Percentiles rank a stretch among this genome's conserved stretches.
phyloP scores from a whole-genome alignment of 495 filamentous ascomycete genomes.

The Neohortaea acidophila region DNA sequence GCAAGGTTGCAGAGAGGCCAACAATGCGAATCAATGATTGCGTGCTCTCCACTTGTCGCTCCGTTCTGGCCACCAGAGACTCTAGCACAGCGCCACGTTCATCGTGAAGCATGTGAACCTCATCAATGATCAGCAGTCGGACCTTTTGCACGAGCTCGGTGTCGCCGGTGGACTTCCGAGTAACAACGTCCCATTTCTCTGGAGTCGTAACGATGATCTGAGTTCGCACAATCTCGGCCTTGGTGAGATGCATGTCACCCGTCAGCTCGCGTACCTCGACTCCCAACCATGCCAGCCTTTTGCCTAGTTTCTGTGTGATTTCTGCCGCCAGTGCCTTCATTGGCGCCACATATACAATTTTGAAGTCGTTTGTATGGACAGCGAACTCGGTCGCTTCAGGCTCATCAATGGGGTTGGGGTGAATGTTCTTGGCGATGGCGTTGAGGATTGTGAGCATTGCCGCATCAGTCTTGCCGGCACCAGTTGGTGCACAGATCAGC shows the following conservation, averaged over 20 bases:
- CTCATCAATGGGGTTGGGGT: constrained; percentile 62
- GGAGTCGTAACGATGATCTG: constrained; percentile 98
- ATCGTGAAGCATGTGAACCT: constrained; percentile 99
- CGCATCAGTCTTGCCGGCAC: constrained; percentile 96
- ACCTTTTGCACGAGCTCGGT: constrained; percentile 97
- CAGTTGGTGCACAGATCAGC: constrained; percentile 95
- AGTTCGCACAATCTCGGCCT: constrained; percentile 84
- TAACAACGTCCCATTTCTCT: constrained; percentile 99
- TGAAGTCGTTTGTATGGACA: constrained; percentile 76
- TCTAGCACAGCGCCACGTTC: constrained; percentile 92
- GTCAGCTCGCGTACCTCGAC: constrained; percentile 83
- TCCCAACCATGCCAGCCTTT: constrained; percentile 81
- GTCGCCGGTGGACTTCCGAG: constrained; percentile 89
- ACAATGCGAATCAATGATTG: constrained; percentile 94
- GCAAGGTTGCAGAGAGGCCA: constrained; percentile 84
- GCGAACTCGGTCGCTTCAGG: constrained; percentile 58
- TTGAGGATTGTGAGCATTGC: constrained; percentile 94
- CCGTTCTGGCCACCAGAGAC: constrained; percentile 82
- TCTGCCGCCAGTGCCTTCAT: constrained; percentile 97
- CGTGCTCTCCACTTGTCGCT: constrained; percentile 93
- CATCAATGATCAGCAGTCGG: constrained; percentile 88
- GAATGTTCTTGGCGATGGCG: constrained; percentile 67
- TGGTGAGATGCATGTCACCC: constrained; percentile 96
- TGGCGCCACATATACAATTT: constrained; percentile 93
- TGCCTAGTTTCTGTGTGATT: constrained; percentile 88